These are phyloP conservation scores for Irpex sp. DNA, from an alignment of 1,284 basidiomycete species.

Conservation along the genomic window DNA sequence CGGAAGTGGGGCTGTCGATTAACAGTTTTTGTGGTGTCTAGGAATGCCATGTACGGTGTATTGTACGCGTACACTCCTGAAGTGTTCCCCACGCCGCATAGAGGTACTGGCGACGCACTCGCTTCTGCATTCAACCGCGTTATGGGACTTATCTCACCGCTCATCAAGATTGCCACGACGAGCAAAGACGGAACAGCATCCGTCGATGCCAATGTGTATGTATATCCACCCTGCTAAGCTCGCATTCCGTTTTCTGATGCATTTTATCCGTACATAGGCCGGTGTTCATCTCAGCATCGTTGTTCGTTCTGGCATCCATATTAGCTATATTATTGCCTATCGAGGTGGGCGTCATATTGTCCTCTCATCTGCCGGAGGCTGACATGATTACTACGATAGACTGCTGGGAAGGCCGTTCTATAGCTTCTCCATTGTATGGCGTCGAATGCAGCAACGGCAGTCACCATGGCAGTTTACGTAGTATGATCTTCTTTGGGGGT, in stretches of 20 bases:
- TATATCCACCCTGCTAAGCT: too few relatives aligned
- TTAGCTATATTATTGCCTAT: background rate
- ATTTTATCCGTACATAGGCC: background rate
- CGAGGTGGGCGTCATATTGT: background rate
- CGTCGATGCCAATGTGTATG: background rate
- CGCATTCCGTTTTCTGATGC: too few relatives aligned
- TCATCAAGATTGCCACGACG: slow-evolving; percentile 1
- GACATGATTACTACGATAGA: background rate
- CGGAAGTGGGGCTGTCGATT: background rate
- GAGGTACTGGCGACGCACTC: background rate
- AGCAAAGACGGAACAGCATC: background rate
- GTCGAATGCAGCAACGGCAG: too few relatives aligned
- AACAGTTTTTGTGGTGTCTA: background rate
- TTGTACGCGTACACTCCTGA: background rate
- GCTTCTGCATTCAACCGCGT: background rate
- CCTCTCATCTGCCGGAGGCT: too few relatives aligned
- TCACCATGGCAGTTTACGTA: too few relatives aligned
- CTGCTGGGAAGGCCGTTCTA: background rate
- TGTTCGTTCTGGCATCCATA: background rate
- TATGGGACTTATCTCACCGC: background rate
- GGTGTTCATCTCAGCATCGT: background rate
- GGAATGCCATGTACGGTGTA: background rate
- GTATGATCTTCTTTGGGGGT: too few relatives aligned
- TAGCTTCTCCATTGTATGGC: background rate
- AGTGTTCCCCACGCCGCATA: background rate